phyloP scores from a whole-genome alignment of 2,329 filamentous ascomycete genomes.

The Botryotinia narcissicola region DNA sequence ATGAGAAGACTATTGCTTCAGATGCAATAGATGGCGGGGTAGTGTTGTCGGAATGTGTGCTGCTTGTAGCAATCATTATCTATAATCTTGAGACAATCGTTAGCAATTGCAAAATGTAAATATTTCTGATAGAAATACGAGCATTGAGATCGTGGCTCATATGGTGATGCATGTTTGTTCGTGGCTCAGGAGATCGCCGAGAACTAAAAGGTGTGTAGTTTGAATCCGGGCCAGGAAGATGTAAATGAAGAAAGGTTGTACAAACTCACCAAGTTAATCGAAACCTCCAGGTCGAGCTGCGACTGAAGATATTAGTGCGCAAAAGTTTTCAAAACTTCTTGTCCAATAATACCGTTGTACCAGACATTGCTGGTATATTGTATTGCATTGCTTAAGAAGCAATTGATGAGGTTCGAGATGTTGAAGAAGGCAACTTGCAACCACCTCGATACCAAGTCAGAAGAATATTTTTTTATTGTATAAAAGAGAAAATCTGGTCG shows the following conservation, averaged over 20 bases:
- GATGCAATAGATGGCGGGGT: background rate
- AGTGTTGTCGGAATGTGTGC: background rate
- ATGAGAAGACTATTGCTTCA: background rate
- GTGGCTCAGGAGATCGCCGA: constrained; percentile 41
- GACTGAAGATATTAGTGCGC: background rate
- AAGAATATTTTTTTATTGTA: background rate
- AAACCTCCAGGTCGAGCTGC: background rate
- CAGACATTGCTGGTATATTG: background rate
- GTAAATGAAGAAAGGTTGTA: constrained; percentile 22
- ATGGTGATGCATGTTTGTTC: constrained; percentile 72
- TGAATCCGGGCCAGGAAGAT: constrained; percentile 14
- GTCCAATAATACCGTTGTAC: background rate
- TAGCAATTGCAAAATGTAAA: constrained; percentile 26
- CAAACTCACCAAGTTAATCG: constrained; percentile 25
- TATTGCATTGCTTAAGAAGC: constrained; percentile 10
- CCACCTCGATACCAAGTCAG: background rate
- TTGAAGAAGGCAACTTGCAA: background rate
- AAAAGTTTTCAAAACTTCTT: background rate
- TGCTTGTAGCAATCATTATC: background rate
- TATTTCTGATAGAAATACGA: constrained; percentile 20
- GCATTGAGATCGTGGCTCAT: constrained; percentile 49
- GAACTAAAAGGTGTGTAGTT: constrained; percentile 29
- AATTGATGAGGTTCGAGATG: background rate
- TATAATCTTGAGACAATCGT: constrained; percentile 9
- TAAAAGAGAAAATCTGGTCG: background rate